These are phyloP conservation scores for Ulota crispa DNA, from an alignment of 225 moss, liverwort and hornwort species.

Conservation along the genomic window DNA sequence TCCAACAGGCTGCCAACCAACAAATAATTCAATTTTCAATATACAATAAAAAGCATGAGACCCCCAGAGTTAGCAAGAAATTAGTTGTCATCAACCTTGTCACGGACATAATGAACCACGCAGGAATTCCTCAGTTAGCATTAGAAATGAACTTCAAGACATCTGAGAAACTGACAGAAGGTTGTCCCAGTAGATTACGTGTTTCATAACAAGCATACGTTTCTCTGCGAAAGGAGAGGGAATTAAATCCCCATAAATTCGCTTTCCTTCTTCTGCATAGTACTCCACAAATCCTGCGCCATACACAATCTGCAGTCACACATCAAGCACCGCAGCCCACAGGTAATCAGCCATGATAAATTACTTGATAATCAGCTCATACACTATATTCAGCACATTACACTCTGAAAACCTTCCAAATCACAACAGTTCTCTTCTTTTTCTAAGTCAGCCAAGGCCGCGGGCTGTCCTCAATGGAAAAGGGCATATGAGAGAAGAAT, in stretches of 20 bases:
- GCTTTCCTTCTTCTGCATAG: constrained; percentile 89
- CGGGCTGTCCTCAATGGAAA: neutral
- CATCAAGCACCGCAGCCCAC: constrained; percentile 1
- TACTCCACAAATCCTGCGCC: constrained; percentile 87
- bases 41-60: neutral
- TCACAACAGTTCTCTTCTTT: constrained; percentile 12
- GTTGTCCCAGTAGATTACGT: constrained; percentile 46
- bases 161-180: constrained; percentile 18
- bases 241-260: constrained; percentile 77
- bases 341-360: constrained; percentile 11
- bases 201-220: constrained; percentile 78
- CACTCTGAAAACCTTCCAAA: neutral
- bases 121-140: too few species aligned
- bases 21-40: neutral
- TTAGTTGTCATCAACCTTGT: neutral
- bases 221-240: constrained; percentile 74
- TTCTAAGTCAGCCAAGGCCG: neutral
- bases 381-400: neutral
- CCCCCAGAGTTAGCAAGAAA: neutral
- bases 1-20: constrained; percentile 75
- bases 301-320: constrained; percentile 70
- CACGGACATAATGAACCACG: too few species aligned
- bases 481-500: constrained; percentile 19
- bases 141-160: too few species aligned
- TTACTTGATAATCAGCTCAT: neutral